Percentiles rank a stretch among this genome's conserved stretches.
phyloP scores from a whole-genome alignment of 2,329 filamentous ascomycete species.

The Aspergillus pseudotamarii region DNA sequence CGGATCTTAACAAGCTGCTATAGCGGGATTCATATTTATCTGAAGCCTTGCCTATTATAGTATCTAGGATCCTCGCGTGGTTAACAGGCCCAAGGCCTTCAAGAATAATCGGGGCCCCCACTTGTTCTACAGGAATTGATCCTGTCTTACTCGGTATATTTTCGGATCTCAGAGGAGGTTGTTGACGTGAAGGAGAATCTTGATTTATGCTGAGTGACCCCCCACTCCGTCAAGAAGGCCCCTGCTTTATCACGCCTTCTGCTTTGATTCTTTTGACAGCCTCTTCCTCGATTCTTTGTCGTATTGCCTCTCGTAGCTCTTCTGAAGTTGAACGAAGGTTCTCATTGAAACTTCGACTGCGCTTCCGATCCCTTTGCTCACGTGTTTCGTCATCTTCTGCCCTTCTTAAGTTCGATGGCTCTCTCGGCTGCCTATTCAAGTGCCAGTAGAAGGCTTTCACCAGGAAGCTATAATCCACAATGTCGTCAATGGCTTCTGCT shows the following conservation, averaged over 20 bases:
- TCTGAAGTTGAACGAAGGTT: background rate
- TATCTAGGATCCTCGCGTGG: background rate
- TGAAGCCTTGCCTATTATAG: background rate
- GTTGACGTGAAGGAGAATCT: background rate
- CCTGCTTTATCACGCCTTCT: background rate
- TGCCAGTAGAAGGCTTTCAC: background rate
- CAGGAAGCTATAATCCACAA: background rate
- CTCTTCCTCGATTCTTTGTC: background rate
- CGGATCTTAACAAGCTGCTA: background rate
- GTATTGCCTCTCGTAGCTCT: background rate
- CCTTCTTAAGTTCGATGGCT: background rate
- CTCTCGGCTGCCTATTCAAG: background rate
- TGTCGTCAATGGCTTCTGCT: background rate
- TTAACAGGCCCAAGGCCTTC: background rate
- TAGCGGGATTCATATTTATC: background rate
- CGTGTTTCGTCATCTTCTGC: background rate
- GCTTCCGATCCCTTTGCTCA: background rate
- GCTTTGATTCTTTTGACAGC: background rate
- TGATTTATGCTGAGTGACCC: background rate
- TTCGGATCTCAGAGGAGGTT: background rate
- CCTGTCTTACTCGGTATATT: background rate
- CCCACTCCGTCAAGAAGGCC: background rate
- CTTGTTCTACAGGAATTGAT: background rate
- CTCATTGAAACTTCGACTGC: background rate
- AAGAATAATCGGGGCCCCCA: background rate